phyloP scores from a whole-genome alignment of 2,329 filamentous ascomycete species.

The Pochonia chlamydosporia region DNA sequence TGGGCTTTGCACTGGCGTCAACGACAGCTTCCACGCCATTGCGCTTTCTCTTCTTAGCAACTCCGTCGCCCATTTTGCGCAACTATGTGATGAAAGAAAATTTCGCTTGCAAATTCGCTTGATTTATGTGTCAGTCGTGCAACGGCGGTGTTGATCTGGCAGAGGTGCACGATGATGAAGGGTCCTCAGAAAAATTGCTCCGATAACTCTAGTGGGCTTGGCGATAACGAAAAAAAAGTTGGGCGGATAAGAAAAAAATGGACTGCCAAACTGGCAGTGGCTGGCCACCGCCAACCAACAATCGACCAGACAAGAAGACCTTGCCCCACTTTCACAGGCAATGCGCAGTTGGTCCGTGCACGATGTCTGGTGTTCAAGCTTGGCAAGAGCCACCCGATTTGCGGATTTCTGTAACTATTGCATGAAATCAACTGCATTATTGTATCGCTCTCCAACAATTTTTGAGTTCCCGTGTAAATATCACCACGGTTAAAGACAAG shows the following conservation, averaged over 20 bases:
- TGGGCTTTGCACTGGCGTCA: constrained; percentile 15
- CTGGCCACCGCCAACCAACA: background rate
- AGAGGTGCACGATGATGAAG: background rate
- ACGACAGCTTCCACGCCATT: constrained; percentile 26
- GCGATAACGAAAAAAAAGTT: constrained; percentile 12
- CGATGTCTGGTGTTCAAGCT: too few species aligned
- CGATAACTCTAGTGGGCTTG: constrained; percentile 5
- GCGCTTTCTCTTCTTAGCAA: constrained; percentile 40
- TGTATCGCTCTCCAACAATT: too few species aligned
- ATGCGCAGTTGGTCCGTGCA: constrained; percentile 4
- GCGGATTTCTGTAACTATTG: too few species aligned
- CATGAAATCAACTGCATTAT: too few species aligned
- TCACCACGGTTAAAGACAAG: too few species aligned
- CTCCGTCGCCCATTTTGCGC: constrained; percentile 26
- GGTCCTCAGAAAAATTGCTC: constrained; percentile 1
- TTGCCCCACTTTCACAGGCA: constrained; percentile 1
- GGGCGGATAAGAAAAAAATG: constrained; percentile 16
- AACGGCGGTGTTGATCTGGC: background rate
- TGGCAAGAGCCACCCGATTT: too few species aligned
- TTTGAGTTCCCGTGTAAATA: too few species aligned
- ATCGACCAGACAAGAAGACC: background rate
- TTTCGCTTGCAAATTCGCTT: background rate
- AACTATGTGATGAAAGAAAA: background rate
- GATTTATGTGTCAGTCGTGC: background rate
- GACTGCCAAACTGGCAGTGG: background rate